Conservation (phyloP, 148 eudicot genomes). For the Camellia lanceoleosa region DNA sequence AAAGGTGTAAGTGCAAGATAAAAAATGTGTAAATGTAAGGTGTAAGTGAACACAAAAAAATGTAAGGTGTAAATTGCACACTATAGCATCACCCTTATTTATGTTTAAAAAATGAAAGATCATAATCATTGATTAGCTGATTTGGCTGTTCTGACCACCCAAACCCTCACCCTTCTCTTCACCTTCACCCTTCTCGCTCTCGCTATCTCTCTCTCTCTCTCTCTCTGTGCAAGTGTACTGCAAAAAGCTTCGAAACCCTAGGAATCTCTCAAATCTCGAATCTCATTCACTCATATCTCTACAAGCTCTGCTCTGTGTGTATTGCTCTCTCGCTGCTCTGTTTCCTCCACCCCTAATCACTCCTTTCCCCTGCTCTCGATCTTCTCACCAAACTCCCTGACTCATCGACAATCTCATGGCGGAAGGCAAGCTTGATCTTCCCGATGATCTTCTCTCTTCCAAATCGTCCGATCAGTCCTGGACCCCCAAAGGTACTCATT, state of each 20-base stretch:
- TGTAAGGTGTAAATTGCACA: too few species aligned
- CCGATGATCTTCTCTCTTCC: constrained; percentile 68
- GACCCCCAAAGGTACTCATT: constrained; percentile 27
- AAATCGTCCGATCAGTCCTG: constrained; percentile 33
- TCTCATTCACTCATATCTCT: background rate
- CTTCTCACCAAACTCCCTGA: constrained; percentile 18
- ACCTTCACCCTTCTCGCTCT: constrained; percentile 10
- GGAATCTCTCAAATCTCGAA: constrained; percentile 7
- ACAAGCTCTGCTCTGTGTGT: background rate
- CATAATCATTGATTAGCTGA: background rate
- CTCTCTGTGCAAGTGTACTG: constrained; percentile 9
- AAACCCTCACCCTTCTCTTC: constrained; percentile 6
- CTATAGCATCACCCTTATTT: too few species aligned
- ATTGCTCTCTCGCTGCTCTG: background rate
- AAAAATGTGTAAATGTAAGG: too few species aligned
- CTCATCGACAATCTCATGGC: constrained; percentile 39
- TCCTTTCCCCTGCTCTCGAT: constrained; percentile 2
- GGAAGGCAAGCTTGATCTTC: constrained; percentile 55
- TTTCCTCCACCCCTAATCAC: background rate
- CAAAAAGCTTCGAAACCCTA: constrained; percentile 14
- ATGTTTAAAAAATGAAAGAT: background rate
- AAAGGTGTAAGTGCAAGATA: too few species aligned
- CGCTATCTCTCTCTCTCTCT: background rate
- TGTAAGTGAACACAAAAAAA: too few species aligned
- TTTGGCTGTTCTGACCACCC: constrained; percentile 20